Evolutionary conservation across 495 filamentous ascomycete species (phyloP).

Genomic region (Lophium mytilinum): DNA sequence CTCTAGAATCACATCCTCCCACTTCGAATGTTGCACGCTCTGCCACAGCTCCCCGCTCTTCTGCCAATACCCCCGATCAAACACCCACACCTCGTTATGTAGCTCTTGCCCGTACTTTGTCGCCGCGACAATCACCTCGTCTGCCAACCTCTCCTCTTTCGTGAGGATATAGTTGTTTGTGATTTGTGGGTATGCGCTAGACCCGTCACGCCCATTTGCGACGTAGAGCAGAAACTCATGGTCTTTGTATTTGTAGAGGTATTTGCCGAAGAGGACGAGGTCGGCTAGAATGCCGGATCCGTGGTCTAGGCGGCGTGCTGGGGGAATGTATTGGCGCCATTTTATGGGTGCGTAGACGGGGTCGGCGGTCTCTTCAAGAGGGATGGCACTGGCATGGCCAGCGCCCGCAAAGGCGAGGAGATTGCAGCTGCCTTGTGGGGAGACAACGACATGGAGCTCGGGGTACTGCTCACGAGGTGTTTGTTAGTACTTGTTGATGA

Average conservation of each 20-base stretch:
- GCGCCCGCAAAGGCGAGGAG: slow-evolving; percentile 45
- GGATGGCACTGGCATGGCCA: slow-evolving; percentile 38
- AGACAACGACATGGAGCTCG: slow-evolving; percentile 41
- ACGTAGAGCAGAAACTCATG: slow-evolving; percentile 47
- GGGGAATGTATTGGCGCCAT: slow-evolving; percentile 42
- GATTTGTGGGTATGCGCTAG: slow-evolving; percentile 21
- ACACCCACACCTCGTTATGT: slow-evolving; percentile 57
- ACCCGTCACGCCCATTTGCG: slow-evolving; percentile 43
- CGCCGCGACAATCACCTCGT: slow-evolving; percentile 47
- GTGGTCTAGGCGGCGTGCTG: slow-evolving; percentile 43
- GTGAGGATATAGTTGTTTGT: slow-evolving; percentile 46
- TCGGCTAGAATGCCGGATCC: slow-evolving; percentile 38
- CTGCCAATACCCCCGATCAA: slow-evolving; percentile 51
- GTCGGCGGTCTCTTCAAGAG: slow-evolving; percentile 33
- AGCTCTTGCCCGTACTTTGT: slow-evolving; percentile 43
- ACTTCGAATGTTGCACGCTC: slow-evolving; percentile 46
- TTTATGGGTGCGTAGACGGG: slow-evolving; percentile 29
- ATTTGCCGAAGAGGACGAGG: slow-evolving; percentile 44
- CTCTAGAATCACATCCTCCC: slow-evolving; percentile 62
- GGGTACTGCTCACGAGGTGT: slow-evolving; percentile 37
- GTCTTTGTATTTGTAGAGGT: slow-evolving; percentile 43
- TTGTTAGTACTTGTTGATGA: no score
- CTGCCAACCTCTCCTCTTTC: slow-evolving; percentile 33
- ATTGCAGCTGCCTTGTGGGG: slow-evolving; percentile 29
- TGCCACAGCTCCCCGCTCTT: slow-evolving; percentile 52